These are phyloP conservation scores for Pythium grandisporangium DNA, from an alignment of 352 stramenopile genomes.

Conservation along the genomic window DNA sequence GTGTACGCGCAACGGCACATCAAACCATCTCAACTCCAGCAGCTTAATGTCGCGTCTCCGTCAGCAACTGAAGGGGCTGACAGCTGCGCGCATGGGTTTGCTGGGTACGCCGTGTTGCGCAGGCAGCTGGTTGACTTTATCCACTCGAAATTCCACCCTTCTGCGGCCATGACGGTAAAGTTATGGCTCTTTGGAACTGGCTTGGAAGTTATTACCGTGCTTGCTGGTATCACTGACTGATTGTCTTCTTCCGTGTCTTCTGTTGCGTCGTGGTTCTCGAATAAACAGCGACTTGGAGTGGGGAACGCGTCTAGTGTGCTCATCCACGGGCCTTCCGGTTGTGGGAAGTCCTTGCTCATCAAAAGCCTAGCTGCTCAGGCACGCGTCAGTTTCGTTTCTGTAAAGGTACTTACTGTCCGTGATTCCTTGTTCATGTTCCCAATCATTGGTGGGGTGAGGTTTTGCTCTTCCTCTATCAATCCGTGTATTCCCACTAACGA, in stretches of 20 bases:
- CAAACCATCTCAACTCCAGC: constrained; percentile 62
- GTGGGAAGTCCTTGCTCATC: constrained; percentile 78
- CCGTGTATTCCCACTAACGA: too few relatives aligned
- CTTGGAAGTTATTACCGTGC: not conserved
- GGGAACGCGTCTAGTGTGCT: constrained; percentile 63
- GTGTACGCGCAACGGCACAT: constrained; percentile 41
- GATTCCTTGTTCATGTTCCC: too few relatives aligned
- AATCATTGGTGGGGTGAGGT: too few relatives aligned
- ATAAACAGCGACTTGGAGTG: constrained; percentile 43
- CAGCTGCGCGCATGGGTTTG: constrained; percentile 24
- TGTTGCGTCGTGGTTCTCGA: too few relatives aligned
- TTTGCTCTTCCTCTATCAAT: too few relatives aligned
- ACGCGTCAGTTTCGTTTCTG: constrained; percentile 69
- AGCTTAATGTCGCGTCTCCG: constrained; percentile 65
- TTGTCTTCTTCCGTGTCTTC: constrained; percentile 4
- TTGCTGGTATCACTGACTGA: not conserved
- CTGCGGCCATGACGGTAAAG: constrained; percentile 46
- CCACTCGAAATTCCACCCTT: constrained; percentile 54
- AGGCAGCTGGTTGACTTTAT: constrained; percentile 61
- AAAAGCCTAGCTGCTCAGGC: constrained; percentile 45
- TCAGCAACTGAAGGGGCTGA: constrained; percentile 4
- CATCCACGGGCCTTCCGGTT: constrained; percentile 69
- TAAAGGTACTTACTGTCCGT: too few relatives aligned
- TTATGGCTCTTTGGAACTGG: not conserved
- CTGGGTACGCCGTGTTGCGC: constrained; percentile 47